Evolutionary conservation across 2,329 filamentous ascomycete species (phyloP).

Genomic region (Mollisia scopiformis): DNA sequence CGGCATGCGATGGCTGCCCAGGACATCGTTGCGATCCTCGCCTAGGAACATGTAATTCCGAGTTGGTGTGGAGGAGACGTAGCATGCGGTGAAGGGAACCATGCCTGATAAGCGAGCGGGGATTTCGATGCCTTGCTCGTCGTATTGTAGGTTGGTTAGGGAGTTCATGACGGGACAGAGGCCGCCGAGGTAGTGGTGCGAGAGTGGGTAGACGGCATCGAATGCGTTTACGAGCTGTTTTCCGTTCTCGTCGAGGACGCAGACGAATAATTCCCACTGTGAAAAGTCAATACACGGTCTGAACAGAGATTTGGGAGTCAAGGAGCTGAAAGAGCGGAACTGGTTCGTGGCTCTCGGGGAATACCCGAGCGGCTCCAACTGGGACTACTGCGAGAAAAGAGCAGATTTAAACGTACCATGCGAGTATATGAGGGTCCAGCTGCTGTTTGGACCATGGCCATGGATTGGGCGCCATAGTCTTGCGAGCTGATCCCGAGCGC

Average conservation of each 20-base stretch:
- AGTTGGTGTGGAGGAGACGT: conserved; percentile 45
- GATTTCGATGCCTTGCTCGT: not conserved
- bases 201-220: conserved; percentile 19
- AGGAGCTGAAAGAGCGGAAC: too few species aligned
- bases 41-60: conserved; percentile 43
- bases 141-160: not conserved
- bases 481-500: conserved; percentile 38
- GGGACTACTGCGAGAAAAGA: too few species aligned
- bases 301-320: too few species aligned
- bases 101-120: conserved; percentile 44
- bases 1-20: conserved; percentile 45
- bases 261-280: conserved; percentile 42
- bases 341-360: too few species aligned
- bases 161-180: conserved; percentile 17
- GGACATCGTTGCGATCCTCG: conserved; percentile 46
- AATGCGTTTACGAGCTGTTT: conserved; percentile 33
- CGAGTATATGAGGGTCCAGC: too few species aligned
- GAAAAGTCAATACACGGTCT: too few species aligned
- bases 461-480: conserved; percentile 42
- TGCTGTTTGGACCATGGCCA: conserved; percentile 27
- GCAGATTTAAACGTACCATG: too few species aligned
- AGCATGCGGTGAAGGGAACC: conserved; percentile 46
- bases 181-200: conserved; percentile 18
- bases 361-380: too few species aligned
- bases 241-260: conserved; percentile 32